Evolutionary conservation across 2,329 filamentous ascomycete genomes (phyloP).

Genomic region (Boeremia lycopersici): DNA sequence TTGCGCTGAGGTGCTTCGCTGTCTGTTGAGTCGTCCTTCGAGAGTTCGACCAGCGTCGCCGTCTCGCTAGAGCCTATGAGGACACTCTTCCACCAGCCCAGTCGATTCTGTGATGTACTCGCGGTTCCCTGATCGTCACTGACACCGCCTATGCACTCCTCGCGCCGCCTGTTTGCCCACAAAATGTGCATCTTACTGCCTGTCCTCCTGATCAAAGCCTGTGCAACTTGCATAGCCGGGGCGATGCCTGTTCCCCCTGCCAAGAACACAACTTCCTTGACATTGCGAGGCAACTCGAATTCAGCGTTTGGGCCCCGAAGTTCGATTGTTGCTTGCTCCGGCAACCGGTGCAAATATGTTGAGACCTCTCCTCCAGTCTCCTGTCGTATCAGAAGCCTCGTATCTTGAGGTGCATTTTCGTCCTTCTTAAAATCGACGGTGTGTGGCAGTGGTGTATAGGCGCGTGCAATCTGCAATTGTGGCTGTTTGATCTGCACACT

Average conservation of each 20-base stretch:
- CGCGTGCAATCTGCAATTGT: conserved; percentile 85
- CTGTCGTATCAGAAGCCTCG: conserved; percentile 79
- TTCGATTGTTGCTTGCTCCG: conserved; percentile 68
- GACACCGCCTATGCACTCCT: conserved; percentile 68
- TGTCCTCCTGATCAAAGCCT: conserved; percentile 61
- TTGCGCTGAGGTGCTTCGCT: conserved; percentile 20
- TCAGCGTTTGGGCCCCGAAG: conserved; percentile 80
- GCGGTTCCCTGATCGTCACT: conserved; percentile 52
- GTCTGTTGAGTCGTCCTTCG: conserved; percentile 5
- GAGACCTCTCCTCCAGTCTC: conserved; percentile 85
- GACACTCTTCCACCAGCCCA: conserved; percentile 38
- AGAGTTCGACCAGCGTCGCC: conserved; percentile 8
- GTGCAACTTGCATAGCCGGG: conserved; percentile 81
- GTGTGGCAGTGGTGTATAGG: conserved; percentile 86
- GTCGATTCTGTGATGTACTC: conserved; percentile 12
- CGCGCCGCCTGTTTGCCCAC: conserved; percentile 76
- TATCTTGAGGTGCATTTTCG: conserved; percentile 42
- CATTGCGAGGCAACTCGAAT: conserved; percentile 61
- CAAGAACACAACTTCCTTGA: conserved; percentile 74
- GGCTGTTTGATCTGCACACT: conserved; percentile 94
- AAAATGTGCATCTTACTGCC: conserved; percentile 68
- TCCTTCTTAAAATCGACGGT: conserved; percentile 41
- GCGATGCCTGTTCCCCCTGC: conserved; percentile 93
- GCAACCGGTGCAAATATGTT: conserved; percentile 73
- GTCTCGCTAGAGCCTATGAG: conserved; percentile 24